Evolutionary conservation across 2,329 filamentous ascomycete species (phyloP), one percentile per base, ranked within the genome.

Genomic region (Ascomycota sp.): DNA sequence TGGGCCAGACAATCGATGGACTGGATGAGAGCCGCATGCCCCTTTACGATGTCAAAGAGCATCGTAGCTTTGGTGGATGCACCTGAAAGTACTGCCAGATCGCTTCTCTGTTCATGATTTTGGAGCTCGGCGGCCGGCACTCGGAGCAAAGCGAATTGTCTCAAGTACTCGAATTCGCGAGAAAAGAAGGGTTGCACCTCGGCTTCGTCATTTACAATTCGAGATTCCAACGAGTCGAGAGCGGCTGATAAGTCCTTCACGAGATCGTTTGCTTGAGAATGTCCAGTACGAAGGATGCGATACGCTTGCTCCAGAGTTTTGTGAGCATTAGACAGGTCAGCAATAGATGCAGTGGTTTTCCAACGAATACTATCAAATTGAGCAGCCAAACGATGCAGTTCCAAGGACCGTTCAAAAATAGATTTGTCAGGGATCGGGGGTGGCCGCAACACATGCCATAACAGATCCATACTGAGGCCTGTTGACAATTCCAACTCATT

Each of bases 391-490:
- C 52, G 52, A 37, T 72, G 63, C 40, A 77, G 54, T 23, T 62
- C 54, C 9, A 56, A 35, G 6, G 64, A 52, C 23, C 57, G 59
- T 20, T 57, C 47, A 25, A 72, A 49, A 0, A 57, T 52, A 4
- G 44, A 41, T 17, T 53, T 46, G 12, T 59, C 57, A 2, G 59
- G 50, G 15, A 73, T 57, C 4, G 69, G 61, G 8, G 56, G 48
- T 1, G 83, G 80, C 31, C 77, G 68, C 43, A 91, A 67, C 2
- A 58, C 43, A 25, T 68, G 65, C 86, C 85, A 92, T 5, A 92
- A 60, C 7, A 56, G 48, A 44, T 89, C 78, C 78, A 91, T 89
- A 38, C 70, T 75, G 9, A 83, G 56, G 0, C 82, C 83, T 2
- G 76, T 83, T 0, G 61, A 71, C 10, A 91, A 55, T 32, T 71